Percentiles rank a stretch among this genome's conserved stretches.
Conservation (phyloP, 441 rosid species). For the Erodium trifolium region DNA sequence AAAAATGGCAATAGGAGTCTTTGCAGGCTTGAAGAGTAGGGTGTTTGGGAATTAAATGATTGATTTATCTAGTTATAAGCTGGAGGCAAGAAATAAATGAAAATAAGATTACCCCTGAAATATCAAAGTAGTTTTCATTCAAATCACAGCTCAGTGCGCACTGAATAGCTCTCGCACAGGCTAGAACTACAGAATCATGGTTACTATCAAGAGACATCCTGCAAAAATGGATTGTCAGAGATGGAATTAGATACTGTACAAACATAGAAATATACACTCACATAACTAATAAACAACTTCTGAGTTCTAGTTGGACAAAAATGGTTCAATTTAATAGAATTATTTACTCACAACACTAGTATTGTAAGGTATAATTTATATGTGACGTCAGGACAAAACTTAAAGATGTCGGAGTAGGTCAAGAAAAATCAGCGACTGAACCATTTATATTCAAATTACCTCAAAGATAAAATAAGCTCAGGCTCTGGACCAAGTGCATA, state of each 20-base stretch:
- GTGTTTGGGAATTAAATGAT: not conserved
- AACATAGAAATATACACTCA: not conserved
- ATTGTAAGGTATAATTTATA: not conserved
- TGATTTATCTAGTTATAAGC: constrained; percentile 1
- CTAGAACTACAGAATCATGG: constrained; percentile 69
- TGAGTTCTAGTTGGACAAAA: not conserved
- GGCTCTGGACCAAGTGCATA: constrained; percentile 95
- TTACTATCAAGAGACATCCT: constrained; percentile 91
- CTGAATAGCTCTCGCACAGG: constrained; percentile 63
- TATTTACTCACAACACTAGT: not conserved
- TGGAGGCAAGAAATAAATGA: constrained; percentile 13
- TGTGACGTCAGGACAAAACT: constrained; percentile 5
- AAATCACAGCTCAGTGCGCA: constrained; percentile 58
- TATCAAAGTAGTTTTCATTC: constrained; percentile 55
- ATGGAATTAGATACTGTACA: not conserved
- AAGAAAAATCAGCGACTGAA: constrained; percentile 12
- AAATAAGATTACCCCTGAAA: constrained; percentile 48
- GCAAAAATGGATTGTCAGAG: constrained; percentile 15
- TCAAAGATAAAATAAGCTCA: constrained; percentile 74
- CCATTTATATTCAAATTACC: constrained; percentile 34
- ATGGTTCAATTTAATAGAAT: not conserved
- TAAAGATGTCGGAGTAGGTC: not conserved
- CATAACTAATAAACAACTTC: not conserved
- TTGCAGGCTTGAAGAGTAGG: not conserved
- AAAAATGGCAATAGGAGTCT: not conserved